Percentiles rank a stretch among this genome's conserved stretches.
Evolutionary conservation across 2,329 filamentous ascomycete genomes (phyloP).

Genomic region (Hypoxylon sp.): DNA sequence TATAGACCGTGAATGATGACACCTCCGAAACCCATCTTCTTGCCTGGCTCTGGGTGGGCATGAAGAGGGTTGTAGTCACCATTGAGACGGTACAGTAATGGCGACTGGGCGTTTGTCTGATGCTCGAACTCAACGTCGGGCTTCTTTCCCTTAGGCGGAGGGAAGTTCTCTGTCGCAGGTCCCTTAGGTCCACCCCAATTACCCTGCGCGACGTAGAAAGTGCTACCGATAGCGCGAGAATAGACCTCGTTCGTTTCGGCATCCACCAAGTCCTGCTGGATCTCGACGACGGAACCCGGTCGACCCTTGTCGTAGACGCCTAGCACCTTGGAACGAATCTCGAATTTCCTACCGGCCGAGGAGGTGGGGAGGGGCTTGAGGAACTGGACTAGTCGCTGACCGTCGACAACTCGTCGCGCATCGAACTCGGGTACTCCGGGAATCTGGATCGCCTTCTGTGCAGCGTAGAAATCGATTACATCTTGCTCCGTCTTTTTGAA

Average conservation of each 20-base stretch:
- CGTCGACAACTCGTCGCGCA: constrained; percentile 77
- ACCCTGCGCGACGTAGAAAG: constrained; percentile 82
- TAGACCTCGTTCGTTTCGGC: constrained; percentile 74
- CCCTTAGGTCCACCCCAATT: constrained; percentile 92
- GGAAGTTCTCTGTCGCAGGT: constrained; percentile 79
- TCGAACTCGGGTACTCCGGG: constrained; percentile 82
- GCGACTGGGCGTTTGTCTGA: constrained; percentile 76
- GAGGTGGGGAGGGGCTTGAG: constrained; percentile 77
- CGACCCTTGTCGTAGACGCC: constrained; percentile 93
- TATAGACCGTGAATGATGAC: constrained; percentile 89
- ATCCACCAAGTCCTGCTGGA: constrained; percentile 80
- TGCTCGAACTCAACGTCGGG: constrained; percentile 76
- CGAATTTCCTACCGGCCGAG: constrained; percentile 76
- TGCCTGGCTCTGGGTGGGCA: constrained; percentile 82
- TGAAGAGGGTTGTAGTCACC: constrained; percentile 96
- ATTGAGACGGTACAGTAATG: constrained; percentile 83
- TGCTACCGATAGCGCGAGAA: constrained; percentile 71
- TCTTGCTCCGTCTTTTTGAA: constrained; percentile 83
- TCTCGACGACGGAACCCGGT: constrained; percentile 82
- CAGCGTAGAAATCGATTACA: constrained; percentile 84
- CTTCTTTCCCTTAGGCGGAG: constrained; percentile 74
- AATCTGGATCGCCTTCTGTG: constrained; percentile 71
- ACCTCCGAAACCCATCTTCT: constrained; percentile 91
- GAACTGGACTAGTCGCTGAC: constrained; percentile 82
- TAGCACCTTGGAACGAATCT: constrained; percentile 78